These are phyloP conservation scores for Microdochium bolleyi DNA, from an alignment of 2,329 filamentous ascomycete genomes.

Conservation along the genomic window DNA sequence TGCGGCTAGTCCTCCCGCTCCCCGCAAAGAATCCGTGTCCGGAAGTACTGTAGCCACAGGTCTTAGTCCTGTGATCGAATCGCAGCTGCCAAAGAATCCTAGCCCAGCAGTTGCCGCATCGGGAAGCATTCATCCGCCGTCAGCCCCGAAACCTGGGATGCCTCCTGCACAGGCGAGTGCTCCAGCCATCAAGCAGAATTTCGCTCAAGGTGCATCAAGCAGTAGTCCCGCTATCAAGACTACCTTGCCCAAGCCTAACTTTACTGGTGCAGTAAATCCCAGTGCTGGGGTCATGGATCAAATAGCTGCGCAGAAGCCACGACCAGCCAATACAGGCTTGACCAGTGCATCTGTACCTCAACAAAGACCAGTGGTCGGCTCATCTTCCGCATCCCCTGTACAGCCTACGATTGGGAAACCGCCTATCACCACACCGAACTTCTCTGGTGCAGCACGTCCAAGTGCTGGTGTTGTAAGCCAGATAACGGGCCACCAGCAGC, in stretches of 20 bases:
- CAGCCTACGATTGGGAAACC: background rate
- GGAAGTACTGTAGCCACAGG: background rate
- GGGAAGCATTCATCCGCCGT: background rate
- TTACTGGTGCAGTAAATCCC: background rate
- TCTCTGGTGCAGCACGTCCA: conserved; percentile 17
- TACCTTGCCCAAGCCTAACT: background rate
- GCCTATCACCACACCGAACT: conserved; percentile 5
- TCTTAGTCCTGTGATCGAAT: background rate
- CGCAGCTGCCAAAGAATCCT: background rate
- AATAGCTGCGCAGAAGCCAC: background rate
- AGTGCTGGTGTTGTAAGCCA: conserved; percentile 18
- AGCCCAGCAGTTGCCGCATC: background rate
- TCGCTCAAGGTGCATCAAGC: background rate
- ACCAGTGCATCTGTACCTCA: background rate
- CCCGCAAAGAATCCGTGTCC: background rate
- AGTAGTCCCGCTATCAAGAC: background rate
- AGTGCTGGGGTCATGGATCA: background rate
- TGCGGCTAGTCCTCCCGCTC: background rate
- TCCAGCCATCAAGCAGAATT: background rate
- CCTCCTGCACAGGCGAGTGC: background rate
- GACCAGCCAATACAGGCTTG: background rate
- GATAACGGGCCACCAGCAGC: conserved; percentile 7
- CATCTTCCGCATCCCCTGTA: background rate
- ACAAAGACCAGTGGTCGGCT: conserved; percentile 1
- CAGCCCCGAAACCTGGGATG: background rate